Base-by-base conservation (phyloP, 805 yeast genomes). In the Ogataea saltuana region DNA sequence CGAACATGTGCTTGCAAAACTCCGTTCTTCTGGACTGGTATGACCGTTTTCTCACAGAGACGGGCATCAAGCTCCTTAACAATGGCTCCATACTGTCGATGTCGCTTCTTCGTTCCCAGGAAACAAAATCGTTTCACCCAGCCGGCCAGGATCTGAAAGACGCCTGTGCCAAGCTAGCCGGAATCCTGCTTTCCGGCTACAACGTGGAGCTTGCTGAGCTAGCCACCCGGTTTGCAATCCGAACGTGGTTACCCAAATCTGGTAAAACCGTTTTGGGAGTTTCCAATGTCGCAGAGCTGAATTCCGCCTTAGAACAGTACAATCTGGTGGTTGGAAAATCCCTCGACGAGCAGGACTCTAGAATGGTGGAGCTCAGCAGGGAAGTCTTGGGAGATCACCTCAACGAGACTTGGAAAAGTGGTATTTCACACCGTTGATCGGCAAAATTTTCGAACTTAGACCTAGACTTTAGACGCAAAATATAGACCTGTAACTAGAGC, bases 41-140 rank as follows among this genome's bases (percentile, higher is more conserved):
- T 53, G 73, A 71, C 5, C 68, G 67, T 27, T 80, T 87, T 51
- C 63, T 73, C 29, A 53, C 48, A 2, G 78, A 76, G 6, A 78
- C 85, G 10, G 75, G 78, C 4, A 70, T 89, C 22, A 70, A 73
- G 44, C 62, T 71, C 48, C 62, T 90, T n/a, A 64, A 82, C 59
- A 88, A 86, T 60, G 97, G 91, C 3, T 85, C 96, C 1, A 89
- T 93, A 28, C 69, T 91, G 46, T 80, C 90, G 42, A 90, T 90
- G 98, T 86, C 96, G 4, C 63, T 90, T 44, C 69, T 90, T 44
- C 74, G 95, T 46, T 75, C 84, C 0, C 81, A 73, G 18, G 68
- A 72, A 25, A 83, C 96, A 0, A 83, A 76, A 50, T 56, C 71
- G 1, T 91, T 89, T 73, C 97, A 90, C 57, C 97, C 97, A 0